Base-by-base conservation (phyloP, 768 basidiomycete species). In the Boletus rufocinnamomeus region DNA sequence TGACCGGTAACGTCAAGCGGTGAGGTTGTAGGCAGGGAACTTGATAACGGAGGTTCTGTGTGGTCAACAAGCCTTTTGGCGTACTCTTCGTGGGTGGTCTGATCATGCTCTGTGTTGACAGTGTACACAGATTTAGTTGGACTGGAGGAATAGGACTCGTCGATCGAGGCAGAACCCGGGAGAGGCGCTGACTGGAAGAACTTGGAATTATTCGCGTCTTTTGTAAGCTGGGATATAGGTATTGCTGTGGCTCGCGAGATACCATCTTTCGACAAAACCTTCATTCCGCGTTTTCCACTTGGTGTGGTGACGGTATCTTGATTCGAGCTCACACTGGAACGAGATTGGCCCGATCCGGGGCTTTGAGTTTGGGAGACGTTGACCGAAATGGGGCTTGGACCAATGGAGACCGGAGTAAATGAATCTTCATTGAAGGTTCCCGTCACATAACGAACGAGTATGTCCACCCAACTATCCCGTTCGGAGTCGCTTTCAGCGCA, bases 401-500 rank as follows among this genome's bases (percentile, higher is more conserved):
- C 74, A 56, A 77, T 74, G 1, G 69, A 68, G 45, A 78, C 73
- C 52, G 80, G 70, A 35, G 82, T 71, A 54, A 80, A 70, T 9
- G 83, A 75, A 47, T 91, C 88, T 45, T 91, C 89, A 73, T 83
- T 88, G 75, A 92, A 92, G n/a, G 77, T 74, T 35, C 92, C 92
- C 9, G 85, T 82, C 58, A 91, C 91, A 72, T 95, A 94, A 45
- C 89, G 84, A 54, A 97, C 93, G 52, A 99, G 86, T 60, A 93
- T 87, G 57, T 93, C 88, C 28, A 99, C 95, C 97, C 97, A 99
- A 56, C 79, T 83, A 70, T 99, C 97, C 46, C 97, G 82, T 69
- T 96, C 95, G 45, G 81, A 76, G 74, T 99, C 97, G 69, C 93
- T 97, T 75, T 97, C 94, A 0, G 97, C 97, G 68, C 97, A 98